These are phyloP conservation scores for Rhytidhysteron rufulum DNA, from an alignment of 2,329 filamentous ascomycete species.

Conservation along the genomic window DNA sequence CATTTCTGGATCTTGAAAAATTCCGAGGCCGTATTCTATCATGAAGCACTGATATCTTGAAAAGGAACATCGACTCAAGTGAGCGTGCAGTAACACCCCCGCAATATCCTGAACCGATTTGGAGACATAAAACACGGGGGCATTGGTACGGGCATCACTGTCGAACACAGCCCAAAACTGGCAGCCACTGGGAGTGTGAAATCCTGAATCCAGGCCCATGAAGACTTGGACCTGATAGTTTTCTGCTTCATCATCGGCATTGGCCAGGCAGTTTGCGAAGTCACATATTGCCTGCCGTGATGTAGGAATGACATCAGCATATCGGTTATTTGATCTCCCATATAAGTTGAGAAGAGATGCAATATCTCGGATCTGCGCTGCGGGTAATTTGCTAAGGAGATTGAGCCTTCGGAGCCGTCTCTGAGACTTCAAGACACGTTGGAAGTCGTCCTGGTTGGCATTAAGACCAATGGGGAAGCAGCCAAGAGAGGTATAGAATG, in stretches of 20 bases:
- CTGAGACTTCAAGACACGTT: slow-evolving; percentile 30
- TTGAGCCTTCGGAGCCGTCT: slow-evolving; percentile 24
- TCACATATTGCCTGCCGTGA: slow-evolving; percentile 19
- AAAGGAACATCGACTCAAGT: slow-evolving; percentile 30
- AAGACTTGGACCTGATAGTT: slow-evolving; percentile 28
- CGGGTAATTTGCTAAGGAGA: slow-evolving; percentile 22
- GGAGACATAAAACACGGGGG: slow-evolving; percentile 30
- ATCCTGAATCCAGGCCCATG: slow-evolving; percentile 35
- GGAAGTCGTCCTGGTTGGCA: slow-evolving; percentile 26
- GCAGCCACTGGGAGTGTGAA: slow-evolving; percentile 26
- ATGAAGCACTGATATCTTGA: slow-evolving; percentile 34
- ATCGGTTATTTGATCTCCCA: slow-evolving; percentile 9
- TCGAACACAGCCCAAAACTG: slow-evolving; percentile 37
- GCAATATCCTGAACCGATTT: slow-evolving; percentile 30
- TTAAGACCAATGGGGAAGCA: slow-evolving; percentile 35
- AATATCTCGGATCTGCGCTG: slow-evolving; percentile 19
- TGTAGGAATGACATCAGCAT: slow-evolving; percentile 17
- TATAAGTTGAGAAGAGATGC: slow-evolving; percentile 15
- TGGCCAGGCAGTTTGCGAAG: slow-evolving; percentile 19
- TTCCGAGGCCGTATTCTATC: slow-evolving; percentile 22
- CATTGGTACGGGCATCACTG: slow-evolving; percentile 22
- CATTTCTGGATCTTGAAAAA: slow-evolving; percentile 9
- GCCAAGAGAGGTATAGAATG: slow-evolving; percentile 22
- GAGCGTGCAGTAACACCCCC: slow-evolving; percentile 27
- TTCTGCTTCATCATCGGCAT: slow-evolving; percentile 22